Base-by-base conservation (phyloP, 2,329 filamentous ascomycete species). In the Apiospora hydei region DNA sequence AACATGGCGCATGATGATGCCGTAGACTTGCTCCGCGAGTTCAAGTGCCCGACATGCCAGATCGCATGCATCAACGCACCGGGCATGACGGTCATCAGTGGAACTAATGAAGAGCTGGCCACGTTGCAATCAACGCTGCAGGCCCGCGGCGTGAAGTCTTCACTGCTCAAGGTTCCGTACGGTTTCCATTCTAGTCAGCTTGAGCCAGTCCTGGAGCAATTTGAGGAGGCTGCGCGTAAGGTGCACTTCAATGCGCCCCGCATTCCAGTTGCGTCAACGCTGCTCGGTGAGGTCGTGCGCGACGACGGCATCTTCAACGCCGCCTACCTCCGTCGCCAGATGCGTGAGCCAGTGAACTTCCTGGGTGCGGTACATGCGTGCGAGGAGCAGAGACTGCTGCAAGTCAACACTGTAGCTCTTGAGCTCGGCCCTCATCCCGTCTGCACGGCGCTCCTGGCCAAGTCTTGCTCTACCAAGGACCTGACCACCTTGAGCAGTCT, bases 321-420 rank as follows among this genome's bases (percentile, higher is more conserved):
- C 18, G 68, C 44, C 18, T 69, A 69, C 38, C 34, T 69, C 16
- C 68, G 44, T 13, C 68, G 68, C 68, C 68, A 69, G 68, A 51
- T 51, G 30, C 46, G 68, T 10, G 68, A 69, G 26, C 68, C 68
- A 11, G 68, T 69, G 5, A 34, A 67, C 41, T 67, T 67, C 18
- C 13, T 67, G 66, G 66, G 66, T 11, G 66, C 66, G 0, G 66
- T 67, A 3, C 66, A n/a, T 1, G 66, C 41, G 11, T 46, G 66
- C 66, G 66, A 67, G 16, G 4, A 26, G 11, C 41, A 67, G 41
- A 67, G 30, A 21, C 4, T 67, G 1, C 41, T 67, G 21, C 66
- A 67, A 11, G n/a, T 41, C 11, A 67, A 67, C 14, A 30, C 66
- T 7, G 11, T 67, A n/a, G 66, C 66, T 14, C 66, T 67, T 21